phyloP scores from a whole-genome alignment of 139 green algal species.

The Tetradesmus obliquus region DNA sequence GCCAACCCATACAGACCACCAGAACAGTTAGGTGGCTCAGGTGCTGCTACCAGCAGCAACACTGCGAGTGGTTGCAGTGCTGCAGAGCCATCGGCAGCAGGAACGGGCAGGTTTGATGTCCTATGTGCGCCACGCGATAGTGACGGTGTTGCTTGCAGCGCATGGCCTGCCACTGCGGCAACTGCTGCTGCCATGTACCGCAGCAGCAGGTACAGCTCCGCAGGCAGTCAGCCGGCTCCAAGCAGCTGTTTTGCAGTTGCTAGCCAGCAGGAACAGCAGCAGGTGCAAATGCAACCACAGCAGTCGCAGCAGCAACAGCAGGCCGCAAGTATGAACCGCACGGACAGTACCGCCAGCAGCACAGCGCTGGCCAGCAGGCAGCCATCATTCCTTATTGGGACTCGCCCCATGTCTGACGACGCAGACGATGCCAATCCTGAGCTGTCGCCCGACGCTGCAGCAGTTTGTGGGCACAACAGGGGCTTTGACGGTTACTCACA shows the following conservation, averaged over 20 bases:
- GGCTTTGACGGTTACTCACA: not conserved
- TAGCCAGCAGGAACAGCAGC: not conserved
- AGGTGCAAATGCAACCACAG: not conserved
- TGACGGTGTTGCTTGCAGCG: not conserved
- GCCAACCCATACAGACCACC: not conserved
- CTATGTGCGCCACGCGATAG: not conserved
- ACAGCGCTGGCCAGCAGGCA: not conserved
- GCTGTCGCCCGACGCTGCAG: not conserved
- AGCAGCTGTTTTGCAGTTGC: not conserved
- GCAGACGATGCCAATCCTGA: not conserved
- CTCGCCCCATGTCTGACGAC: not conserved
- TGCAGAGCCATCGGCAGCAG: constrained; percentile 1
- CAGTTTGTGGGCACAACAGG: not conserved
- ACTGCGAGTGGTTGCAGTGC: not conserved
- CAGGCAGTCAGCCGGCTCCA: not conserved
- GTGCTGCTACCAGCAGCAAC: not conserved
- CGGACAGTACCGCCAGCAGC: not conserved
- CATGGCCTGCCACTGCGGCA: not conserved
- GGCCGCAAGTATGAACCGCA: not conserved
- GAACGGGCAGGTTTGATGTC: not conserved
- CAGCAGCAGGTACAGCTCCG: not conserved
- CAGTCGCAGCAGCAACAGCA: constrained; percentile 22
- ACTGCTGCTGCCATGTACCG: not conserved
- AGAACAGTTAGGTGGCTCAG: not conserved
- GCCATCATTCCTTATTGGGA: constrained; percentile 35